Conservation (phyloP, 208 protist species). For the Vickermania ingenoplastis region DNA sequence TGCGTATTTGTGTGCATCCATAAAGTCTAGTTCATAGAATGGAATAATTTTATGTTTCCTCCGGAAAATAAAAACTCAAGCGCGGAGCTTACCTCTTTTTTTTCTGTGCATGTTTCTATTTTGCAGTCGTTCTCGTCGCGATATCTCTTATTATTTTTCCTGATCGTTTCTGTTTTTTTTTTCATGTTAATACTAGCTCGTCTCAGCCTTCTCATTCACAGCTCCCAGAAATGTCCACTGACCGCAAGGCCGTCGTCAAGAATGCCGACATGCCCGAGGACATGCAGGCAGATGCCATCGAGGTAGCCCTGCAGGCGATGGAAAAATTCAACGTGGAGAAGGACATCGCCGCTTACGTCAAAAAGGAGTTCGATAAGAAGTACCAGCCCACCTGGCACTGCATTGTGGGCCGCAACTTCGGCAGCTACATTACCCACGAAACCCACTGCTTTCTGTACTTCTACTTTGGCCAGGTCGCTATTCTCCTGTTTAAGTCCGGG, state of each 20-base stretch:
- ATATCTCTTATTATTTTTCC: slow-evolving; percentile 2
- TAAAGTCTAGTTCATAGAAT: too few relatives aligned
- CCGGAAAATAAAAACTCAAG: too few relatives aligned
- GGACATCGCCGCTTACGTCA: slow-evolving; percentile 99
- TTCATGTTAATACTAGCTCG: slow-evolving; percentile 1
- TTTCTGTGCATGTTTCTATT: too few relatives aligned
- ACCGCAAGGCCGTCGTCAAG: slow-evolving; percentile 89
- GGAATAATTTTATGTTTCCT: too few relatives aligned
- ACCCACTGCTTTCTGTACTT: slow-evolving; percentile 99
- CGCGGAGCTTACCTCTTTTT: too few relatives aligned
- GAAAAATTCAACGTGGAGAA: slow-evolving; percentile 99
- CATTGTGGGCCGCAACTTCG: slow-evolving; percentile 99
- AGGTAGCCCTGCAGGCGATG: slow-evolving; percentile 95
- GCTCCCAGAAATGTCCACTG: slow-evolving; percentile 37
- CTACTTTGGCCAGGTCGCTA: slow-evolving; percentile 98
- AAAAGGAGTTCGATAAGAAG: slow-evolving; percentile 99
- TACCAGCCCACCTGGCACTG: slow-evolving; percentile 99
- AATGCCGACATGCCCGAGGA: slow-evolving; percentile 95
- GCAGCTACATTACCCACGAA: slow-evolving; percentile 99
- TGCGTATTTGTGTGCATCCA: too few relatives aligned
- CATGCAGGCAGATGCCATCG: slow-evolving; percentile 98
- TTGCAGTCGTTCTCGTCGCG: too few relatives aligned
- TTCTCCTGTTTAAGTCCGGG: slow-evolving; percentile 97
- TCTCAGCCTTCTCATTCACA: neutral
- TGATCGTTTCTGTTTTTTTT: slow-evolving; percentile 7